Evolutionary conservation across 768 basidiomycete species (phyloP).

Genomic region (Amyloporia xantha): DNA sequence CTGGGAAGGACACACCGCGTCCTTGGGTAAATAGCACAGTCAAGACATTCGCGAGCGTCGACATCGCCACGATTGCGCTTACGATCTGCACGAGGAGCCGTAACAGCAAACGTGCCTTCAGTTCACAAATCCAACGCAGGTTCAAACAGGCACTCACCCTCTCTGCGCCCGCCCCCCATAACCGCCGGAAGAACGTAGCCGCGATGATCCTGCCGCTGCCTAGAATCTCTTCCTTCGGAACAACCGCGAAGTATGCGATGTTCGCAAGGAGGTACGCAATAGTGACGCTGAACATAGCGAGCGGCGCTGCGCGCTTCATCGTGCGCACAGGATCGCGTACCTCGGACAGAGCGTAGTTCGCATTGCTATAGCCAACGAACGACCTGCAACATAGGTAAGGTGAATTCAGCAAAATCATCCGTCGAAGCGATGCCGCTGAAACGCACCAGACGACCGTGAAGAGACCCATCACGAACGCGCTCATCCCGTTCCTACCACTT

Average conservation of each 20-base stretch:
- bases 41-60: conserved; percentile 58
- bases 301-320: conserved; percentile 62
- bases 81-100: too few relatives aligned
- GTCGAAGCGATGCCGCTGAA: not conserved
- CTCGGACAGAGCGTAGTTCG: conserved; percentile 71
- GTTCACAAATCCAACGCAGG: too few relatives aligned
- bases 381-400: conserved; percentile 38
- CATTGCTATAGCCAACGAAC: conserved; percentile 66
- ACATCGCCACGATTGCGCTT: conserved; percentile 56
- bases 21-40: conserved; percentile 61
- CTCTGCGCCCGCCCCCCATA: conserved; percentile 59
- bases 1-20: conserved; percentile 40
- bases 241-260: conserved; percentile 68
- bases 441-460: conserved; percentile 66
- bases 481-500: conserved; percentile 40
- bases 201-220: conserved; percentile 62
- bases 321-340: conserved; percentile 63
- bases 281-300: conserved; percentile 56
- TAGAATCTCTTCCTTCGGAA: conserved; percentile 63
- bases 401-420: not conserved
- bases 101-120: too few relatives aligned
- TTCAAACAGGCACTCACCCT: conserved; percentile 38
- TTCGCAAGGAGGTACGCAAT: conserved; percentile 59
- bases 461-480: conserved; percentile 56
- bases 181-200: conserved; percentile 67